phyloP scores from a whole-genome alignment of 2,329 filamentous ascomycete genomes.

The Diaporthe destruens region DNA sequence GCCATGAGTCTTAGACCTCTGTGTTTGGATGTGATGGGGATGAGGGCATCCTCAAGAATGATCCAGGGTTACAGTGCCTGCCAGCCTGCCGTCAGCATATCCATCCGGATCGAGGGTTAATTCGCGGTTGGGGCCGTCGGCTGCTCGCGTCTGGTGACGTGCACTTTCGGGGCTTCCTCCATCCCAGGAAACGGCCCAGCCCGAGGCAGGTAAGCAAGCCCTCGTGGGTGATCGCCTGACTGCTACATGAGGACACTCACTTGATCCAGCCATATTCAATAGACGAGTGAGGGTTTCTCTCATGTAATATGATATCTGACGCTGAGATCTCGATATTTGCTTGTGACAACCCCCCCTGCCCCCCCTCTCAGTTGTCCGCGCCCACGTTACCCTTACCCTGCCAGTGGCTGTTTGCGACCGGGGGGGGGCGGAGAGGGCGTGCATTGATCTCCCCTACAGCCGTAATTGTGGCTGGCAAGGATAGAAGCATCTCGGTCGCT shows the following conservation, averaged over 20 bases:
- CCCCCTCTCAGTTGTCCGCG: background rate
- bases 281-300: background rate
- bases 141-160: constrained; percentile 23
- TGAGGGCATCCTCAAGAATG: constrained; percentile 1
- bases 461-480: background rate
- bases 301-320: constrained; percentile 20
- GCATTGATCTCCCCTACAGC: background rate
- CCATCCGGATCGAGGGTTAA: constrained; percentile 3
- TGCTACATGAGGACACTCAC: background rate
- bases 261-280: constrained; percentile 13
- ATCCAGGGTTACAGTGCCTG: constrained; percentile 22
- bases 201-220: background rate
- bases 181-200: background rate
- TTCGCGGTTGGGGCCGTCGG: constrained; percentile 24
- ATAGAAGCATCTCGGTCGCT: background rate
- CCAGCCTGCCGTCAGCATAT: constrained; percentile 7
- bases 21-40: background rate
- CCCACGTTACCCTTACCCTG: background rate
- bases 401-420: too few relatives aligned
- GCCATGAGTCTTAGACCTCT: background rate
- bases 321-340: background rate
- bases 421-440: too few relatives aligned
- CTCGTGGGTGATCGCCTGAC: background rate
- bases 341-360: background rate
- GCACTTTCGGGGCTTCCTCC: background rate